A percentile compares a stretch with the other conserved stretches of the same genome.
These are phyloP conservation scores for Penicillium carneum DNA, from an alignment of 2,329 filamentous ascomycete genomes.

Conservation along the genomic window DNA sequence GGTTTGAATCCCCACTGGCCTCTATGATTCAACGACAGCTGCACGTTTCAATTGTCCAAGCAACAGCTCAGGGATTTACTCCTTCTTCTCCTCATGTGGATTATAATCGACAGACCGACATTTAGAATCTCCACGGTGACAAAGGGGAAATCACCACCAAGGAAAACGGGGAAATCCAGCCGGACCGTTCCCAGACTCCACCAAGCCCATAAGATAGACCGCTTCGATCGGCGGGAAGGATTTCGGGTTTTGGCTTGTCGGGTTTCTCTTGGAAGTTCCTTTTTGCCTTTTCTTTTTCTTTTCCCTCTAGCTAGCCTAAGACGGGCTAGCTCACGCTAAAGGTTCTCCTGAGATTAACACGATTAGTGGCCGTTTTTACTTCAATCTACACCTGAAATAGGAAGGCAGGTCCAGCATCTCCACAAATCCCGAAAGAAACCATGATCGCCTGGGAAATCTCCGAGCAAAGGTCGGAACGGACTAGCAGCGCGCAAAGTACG, in stretches of 20 bases:
- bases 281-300: neutral
- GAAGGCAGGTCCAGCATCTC: conserved; percentile 15
- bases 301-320: conserved; percentile 1
- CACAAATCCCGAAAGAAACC: conserved; percentile 34
- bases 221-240: conserved; percentile 34
- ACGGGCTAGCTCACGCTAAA: neutral
- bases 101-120: conserved; percentile 17
- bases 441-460: conserved; percentile 6
- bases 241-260: conserved; percentile 2
- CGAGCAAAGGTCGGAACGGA: neutral
- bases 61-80: neutral
- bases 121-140: conserved; percentile 14
- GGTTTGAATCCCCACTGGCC: conserved; percentile 1
- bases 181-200: conserved; percentile 38
- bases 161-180: conserved; percentile 22
- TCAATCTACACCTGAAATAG: conserved; percentile 29
- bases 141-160: conserved; percentile 6
- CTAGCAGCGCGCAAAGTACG: neutral
- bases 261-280: neutral
- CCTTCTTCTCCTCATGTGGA: conserved; percentile 3
- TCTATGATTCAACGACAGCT: neutral
- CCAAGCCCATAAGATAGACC: conserved; percentile 24
- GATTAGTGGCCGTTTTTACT: conserved; percentile 24
- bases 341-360: conserved; percentile 15
- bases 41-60: conserved; percentile 7